A percentile compares a stretch with the other conserved stretches of the same genome.
phyloP scores from a whole-genome alignment of 2,329 filamentous ascomycete genomes.

The Colletotrichum sp. region DNA sequence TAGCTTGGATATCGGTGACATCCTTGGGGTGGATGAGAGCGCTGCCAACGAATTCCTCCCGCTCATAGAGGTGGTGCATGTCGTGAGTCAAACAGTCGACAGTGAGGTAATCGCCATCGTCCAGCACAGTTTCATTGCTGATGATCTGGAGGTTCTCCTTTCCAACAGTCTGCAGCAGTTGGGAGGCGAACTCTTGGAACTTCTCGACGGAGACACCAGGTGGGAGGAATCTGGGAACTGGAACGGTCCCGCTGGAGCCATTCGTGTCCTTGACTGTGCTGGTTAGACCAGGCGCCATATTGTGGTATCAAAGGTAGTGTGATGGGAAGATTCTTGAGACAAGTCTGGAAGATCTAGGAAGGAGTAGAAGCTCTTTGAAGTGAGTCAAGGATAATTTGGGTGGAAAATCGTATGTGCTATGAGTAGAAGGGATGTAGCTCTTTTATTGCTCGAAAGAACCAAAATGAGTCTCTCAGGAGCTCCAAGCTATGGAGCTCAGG shows the following conservation, averaged over 20 bases:
- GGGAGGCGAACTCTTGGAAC: slow-evolving; percentile 1
- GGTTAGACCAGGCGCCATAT: slow-evolving; percentile 2
- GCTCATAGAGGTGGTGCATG: slow-evolving; percentile 41
- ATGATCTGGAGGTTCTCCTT: slow-evolving; percentile 13
- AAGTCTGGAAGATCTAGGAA: not conserved
- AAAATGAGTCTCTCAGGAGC: not conserved
- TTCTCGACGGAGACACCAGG: not conserved
- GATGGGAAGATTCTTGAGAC: not conserved
- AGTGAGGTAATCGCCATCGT: slow-evolving; percentile 10
- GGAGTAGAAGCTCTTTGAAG: not conserved
- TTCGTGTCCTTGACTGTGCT: not conserved
- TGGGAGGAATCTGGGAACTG: not conserved
- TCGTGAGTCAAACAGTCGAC: slow-evolving; percentile 29
- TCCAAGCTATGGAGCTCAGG: not conserved
- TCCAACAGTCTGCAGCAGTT: not conserved
- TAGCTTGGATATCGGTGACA: slow-evolving; percentile 47
- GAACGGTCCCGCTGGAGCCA: not conserved
- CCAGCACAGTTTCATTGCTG: not conserved
- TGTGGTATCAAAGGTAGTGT: not conserved
- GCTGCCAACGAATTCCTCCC: slow-evolving; percentile 48
- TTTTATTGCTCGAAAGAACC: not conserved
- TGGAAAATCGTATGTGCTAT: not conserved
- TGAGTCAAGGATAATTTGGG: not conserved
- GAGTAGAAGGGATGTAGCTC: not conserved
- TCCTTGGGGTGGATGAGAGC: slow-evolving; percentile 36